phyloP scores from a whole-genome alignment of 345 rosid genomes.

The Ceriops tagal region DNA sequence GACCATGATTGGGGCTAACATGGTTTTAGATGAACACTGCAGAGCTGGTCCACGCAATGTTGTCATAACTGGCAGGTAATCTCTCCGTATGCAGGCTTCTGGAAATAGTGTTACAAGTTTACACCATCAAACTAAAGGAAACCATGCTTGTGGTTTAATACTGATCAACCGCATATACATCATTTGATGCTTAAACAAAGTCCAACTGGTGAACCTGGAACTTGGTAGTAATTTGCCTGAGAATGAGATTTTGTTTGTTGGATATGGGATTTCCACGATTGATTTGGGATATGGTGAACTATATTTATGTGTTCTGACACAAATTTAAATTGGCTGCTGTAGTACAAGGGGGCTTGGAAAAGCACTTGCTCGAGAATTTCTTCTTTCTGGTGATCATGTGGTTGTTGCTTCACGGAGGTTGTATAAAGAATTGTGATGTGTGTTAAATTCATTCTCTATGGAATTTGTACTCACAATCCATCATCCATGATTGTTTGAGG shows the following conservation, averaged over 20 bases:
- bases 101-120: constrained; percentile 3
- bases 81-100: constrained; percentile 1
- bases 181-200: constrained; percentile 3
- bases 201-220: neutral
- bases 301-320: constrained; percentile 3
- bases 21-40: constrained; percentile 90
- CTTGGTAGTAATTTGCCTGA: neutral
- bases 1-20: constrained; percentile 87
- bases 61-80: constrained; percentile 91
- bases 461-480: constrained; percentile 11
- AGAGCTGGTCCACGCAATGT: constrained; percentile 93
- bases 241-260: neutral
- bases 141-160: neutral
- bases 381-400: constrained; percentile 86
- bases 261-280: neutral
- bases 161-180: too few relatives aligned
- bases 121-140: neutral
- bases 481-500: constrained; percentile 19
- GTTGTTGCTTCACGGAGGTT: constrained; percentile 92
- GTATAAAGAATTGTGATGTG: neutral
- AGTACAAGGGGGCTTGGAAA: constrained; percentile 92
- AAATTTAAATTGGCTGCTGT: constrained; percentile 27
- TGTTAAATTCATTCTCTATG: neutral
- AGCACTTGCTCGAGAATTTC: constrained; percentile 96
- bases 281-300: constrained; percentile 8